phyloP scores from a whole-genome alignment of 768 basidiomycete species.

The Antrodiella citrinella region DNA sequence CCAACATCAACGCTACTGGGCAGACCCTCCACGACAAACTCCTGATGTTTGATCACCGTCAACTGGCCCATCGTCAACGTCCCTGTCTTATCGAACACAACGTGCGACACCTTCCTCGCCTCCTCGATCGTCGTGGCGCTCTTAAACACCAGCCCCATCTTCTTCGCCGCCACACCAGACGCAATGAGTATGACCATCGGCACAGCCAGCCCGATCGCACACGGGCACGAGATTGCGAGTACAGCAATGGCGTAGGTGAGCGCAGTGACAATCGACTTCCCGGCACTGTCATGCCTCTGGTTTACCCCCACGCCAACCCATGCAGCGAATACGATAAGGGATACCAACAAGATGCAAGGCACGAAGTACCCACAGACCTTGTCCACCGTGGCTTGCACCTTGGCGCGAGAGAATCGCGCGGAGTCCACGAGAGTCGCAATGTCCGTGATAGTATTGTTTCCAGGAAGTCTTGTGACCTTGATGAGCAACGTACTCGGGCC shows the following conservation, averaged over 20 bases:
- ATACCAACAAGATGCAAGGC: conserved; percentile 36
- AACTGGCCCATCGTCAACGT: conserved; percentile 41
- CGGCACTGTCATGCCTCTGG: conserved; percentile 19
- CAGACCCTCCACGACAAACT: conserved; percentile 9
- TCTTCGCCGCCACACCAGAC: conserved; percentile 23
- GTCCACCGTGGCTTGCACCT: conserved; percentile 41
- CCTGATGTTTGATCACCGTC: conserved; percentile 27
- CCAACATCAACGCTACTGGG: neutral
- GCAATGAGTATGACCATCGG: conserved; percentile 29
- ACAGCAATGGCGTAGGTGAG: conserved; percentile 45
- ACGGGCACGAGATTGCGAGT: conserved; percentile 47
- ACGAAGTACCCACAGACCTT: conserved; percentile 39
- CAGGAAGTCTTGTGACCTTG: conserved; percentile 26
- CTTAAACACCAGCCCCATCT: conserved; percentile 26
- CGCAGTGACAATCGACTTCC: conserved; percentile 25
- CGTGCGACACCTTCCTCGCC: conserved; percentile 32
- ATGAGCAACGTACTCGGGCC: conserved; percentile 26
- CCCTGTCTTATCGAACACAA: conserved; percentile 56
- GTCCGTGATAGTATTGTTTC: conserved; percentile 34
- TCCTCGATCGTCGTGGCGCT: conserved; percentile 32
- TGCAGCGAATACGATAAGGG: conserved; percentile 28
- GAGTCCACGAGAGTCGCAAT: conserved; percentile 28
- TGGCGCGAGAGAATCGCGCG: conserved; percentile 29
- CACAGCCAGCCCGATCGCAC: conserved; percentile 32
- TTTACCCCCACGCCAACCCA: conserved; percentile 29